Evolutionary conservation across 2,329 filamentous ascomycete species (phyloP), one percentile per base, ranked within the genome.

Genomic region (Nannizziopsis arthrosporioides): DNA sequence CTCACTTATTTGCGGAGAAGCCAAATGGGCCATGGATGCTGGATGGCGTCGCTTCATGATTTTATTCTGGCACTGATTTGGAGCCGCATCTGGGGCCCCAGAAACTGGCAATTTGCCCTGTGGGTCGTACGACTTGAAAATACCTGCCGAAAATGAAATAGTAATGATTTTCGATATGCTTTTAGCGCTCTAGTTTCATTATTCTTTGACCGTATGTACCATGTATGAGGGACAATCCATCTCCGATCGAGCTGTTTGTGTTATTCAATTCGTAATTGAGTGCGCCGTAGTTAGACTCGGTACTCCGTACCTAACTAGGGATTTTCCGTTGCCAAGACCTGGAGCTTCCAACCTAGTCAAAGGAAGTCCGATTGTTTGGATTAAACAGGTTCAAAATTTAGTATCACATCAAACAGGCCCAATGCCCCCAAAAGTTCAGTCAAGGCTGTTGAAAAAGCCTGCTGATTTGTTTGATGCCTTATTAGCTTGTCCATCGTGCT

Each of bases 401-500:
- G 18, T 31, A 27, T 27, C 39, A 18, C 27, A 14, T 22, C 44
- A 5, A 44, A 12, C 32, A 34, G 47, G 22, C 44, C 51, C 57
- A 64, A 69, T 69, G 66, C 64, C 66, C 51, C 56, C 62, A 45
- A 67, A 62, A 60, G 52, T 67, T 47, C 61, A 63, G 56, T 57
- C 59, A 49, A 55, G 62, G 53, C 59, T 68, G 46, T 36, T 59
- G 38, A 61, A 57, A 59, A 63, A 61, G 60, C 55, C 67, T 42
- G 54, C 56, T 50, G 59, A 57, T 45, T 49, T 59, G n/a, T 46
- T 58, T 46, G 50, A 45, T 32, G 1, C 36, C 30, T 15, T 62
- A 27, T 65, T 66, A 50, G 62, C 63, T 54, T 70, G 67, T 49
- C 66, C 65, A 1, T 68, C 67, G 11, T 70, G 68, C 56, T 59